A percentile compares a stretch with the other conserved stretches of the same genome.
phyloP scores from a whole-genome alignment of 345 rosid species.

The Brassica juncea region DNA sequence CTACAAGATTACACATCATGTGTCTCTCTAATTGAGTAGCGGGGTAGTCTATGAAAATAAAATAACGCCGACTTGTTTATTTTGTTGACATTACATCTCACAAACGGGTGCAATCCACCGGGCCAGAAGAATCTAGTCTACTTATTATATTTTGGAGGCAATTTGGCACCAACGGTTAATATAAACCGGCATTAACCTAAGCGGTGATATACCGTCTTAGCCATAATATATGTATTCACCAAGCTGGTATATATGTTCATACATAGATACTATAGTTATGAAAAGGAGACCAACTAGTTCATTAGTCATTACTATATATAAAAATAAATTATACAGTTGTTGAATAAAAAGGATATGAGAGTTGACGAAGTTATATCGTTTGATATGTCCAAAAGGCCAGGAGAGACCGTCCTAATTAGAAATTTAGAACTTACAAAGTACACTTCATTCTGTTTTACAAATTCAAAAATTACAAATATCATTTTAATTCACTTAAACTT shows the following conservation, averaged over 20 bases:
- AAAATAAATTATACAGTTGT: background rate
- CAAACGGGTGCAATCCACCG: too few species aligned
- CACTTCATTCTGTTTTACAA: too few species aligned
- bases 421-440: too few species aligned
- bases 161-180: background rate
- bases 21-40: conserved; percentile 31
- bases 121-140: too few species aligned
- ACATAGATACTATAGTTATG: background rate
- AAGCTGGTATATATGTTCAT: too few species aligned
- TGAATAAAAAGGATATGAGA: conserved; percentile 33
- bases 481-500: background rate
- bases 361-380: conserved; percentile 37
- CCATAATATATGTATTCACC: too few species aligned
- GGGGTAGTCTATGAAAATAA: conserved; percentile 32
- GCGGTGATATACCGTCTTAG: too few species aligned
- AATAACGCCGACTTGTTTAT: background rate
- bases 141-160: background rate
- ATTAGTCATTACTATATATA: conserved; percentile 1
- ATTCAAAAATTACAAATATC: background rate
- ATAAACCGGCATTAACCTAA: background rate
- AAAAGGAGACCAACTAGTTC: conserved; percentile 13
- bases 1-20: conserved; percentile 41
- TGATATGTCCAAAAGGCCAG: conserved; percentile 39
- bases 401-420: conserved; percentile 7
- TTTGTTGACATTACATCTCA: conserved; percentile 7